Evolutionary conservation across 805 yeast species (phyloP).

Genomic region (Ogataea haglerorum): DNA sequence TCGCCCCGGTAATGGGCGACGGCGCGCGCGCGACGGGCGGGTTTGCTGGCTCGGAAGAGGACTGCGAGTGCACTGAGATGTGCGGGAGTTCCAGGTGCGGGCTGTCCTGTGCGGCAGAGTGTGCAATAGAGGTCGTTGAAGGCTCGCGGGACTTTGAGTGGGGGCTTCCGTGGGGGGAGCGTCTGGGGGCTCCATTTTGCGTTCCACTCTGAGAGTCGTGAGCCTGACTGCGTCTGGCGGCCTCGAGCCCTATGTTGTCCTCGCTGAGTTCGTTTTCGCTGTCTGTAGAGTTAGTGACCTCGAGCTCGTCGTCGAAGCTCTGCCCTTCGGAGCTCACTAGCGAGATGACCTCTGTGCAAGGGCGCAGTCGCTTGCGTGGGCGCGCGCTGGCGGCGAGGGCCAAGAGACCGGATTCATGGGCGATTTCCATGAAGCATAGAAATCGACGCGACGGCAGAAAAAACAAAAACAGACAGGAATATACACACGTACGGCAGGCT

Average conservation of each 20-base stretch:
- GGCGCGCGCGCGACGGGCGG: neutral
- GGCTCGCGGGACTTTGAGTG: too few species aligned
- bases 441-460: slow-evolving; percentile 7
- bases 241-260: slow-evolving; percentile 2
- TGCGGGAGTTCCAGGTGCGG: neutral
- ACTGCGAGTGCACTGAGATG: neutral
- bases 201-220: too few species aligned
- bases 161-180: too few species aligned
- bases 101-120: too few species aligned
- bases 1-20: neutral
- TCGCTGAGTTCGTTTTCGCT: slow-evolving; percentile 7
- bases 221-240: neutral
- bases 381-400: slow-evolving; percentile 2
- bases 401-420: slow-evolving; percentile 6
- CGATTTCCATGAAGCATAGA: slow-evolving; percentile 4
- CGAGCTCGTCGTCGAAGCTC: slow-evolving; percentile 4
- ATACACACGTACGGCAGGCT: too few species aligned
- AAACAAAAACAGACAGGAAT: neutral
- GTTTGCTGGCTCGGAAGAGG: neutral
- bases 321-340: slow-evolving; percentile 1
- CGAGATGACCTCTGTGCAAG: slow-evolving; percentile 1
- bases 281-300: slow-evolving; percentile 11
- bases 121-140: too few species aligned
- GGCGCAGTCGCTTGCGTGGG: slow-evolving; percentile 6
- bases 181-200: too few species aligned